A percentile compares a stretch with the other conserved stretches of the same genome.
Conservation (phyloP, 176 grass and related monocot genomes). For the Avena sativa region DNA sequence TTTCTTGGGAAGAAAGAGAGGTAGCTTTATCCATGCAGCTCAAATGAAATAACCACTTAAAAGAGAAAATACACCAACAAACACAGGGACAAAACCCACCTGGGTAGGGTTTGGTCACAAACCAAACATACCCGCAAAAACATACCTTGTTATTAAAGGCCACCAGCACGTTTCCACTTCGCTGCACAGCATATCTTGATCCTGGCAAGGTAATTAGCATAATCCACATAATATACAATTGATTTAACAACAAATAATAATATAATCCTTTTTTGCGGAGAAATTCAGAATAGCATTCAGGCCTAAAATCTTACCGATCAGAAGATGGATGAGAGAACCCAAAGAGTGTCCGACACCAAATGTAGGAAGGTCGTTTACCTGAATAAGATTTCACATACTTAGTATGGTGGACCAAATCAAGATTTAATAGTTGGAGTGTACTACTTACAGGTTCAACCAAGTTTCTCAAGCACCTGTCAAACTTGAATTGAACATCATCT, state of each 20-base stretch:
- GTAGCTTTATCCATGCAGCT: not conserved
- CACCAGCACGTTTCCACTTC: slow-evolving; percentile 91
- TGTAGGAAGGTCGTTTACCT: slow-evolving; percentile 88
- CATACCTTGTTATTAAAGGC: slow-evolving; percentile 96
- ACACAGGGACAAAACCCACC: not conserved
- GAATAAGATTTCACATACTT: slow-evolving; percentile 19
- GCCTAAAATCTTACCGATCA: slow-evolving; percentile 66
- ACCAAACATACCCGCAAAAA: not conserved
- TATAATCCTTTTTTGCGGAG: no score
- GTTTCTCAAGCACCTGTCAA: slow-evolving; percentile 88
- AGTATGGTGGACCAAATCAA: slow-evolving; percentile 27
- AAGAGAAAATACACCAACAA: not conserved
- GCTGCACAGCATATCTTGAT: slow-evolving; percentile 90
- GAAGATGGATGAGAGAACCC: slow-evolving; percentile 86
- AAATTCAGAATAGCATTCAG: no score
- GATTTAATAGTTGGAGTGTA: not conserved
- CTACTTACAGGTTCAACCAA: slow-evolving; percentile 75
- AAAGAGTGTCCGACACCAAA: slow-evolving; percentile 96
- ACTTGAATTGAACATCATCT: slow-evolving; percentile 95
- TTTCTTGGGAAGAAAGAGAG: not conserved
- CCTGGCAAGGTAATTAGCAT: slow-evolving; percentile 46
- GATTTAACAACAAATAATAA: not conserved
- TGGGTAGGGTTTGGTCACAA: not conserved
- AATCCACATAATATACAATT: slow-evolving; percentile 23
- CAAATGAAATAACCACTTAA: not conserved